Conservation (phyloP, 257 asterid genomes). For the Gynochthodes officinalis region DNA sequence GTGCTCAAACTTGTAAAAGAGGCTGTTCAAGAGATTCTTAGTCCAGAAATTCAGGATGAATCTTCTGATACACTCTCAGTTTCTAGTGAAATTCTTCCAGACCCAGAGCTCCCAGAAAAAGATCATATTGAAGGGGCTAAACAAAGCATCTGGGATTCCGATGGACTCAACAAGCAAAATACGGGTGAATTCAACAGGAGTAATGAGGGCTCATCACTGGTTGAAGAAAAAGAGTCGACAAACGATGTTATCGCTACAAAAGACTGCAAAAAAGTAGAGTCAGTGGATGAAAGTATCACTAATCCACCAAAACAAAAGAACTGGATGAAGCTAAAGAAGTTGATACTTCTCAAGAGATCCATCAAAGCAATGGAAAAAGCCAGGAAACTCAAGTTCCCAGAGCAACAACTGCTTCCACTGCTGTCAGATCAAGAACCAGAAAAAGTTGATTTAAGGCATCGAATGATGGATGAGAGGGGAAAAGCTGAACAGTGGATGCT, state of each 20-base stretch:
- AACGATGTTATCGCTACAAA: not conserved
- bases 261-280: conserved; percentile 14
- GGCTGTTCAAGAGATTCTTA: conserved; percentile 83
- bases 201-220: conserved; percentile 1
- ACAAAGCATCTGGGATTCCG: conserved; percentile 5
- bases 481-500: conserved; percentile 98
- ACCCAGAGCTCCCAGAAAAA: conserved; percentile 32
- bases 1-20: conserved; percentile 78
- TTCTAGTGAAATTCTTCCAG: conserved; percentile 42
- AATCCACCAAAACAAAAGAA: conserved; percentile 45
- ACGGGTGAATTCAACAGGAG: conserved; percentile 9
- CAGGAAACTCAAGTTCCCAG: conserved; percentile 32
- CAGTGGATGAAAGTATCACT: conserved; percentile 18
- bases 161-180: conserved; percentile 12
- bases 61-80: conserved; percentile 45
- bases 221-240: conserved; percentile 15
- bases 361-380: conserved; percentile 74
- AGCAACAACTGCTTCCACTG: conserved; percentile 24
- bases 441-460: conserved; percentile 58
- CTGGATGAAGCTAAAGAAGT: conserved; percentile 79
- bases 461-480: conserved; percentile 67
- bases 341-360: conserved; percentile 67
- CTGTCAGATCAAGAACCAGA: conserved; percentile 32
- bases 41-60: conserved; percentile 58
- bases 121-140: conserved; percentile 20